A percentile compares a stretch with the other conserved stretches of the same genome.
phyloP scores from a whole-genome alignment of 257 asterid species.

The Solanum sejunctum region DNA sequence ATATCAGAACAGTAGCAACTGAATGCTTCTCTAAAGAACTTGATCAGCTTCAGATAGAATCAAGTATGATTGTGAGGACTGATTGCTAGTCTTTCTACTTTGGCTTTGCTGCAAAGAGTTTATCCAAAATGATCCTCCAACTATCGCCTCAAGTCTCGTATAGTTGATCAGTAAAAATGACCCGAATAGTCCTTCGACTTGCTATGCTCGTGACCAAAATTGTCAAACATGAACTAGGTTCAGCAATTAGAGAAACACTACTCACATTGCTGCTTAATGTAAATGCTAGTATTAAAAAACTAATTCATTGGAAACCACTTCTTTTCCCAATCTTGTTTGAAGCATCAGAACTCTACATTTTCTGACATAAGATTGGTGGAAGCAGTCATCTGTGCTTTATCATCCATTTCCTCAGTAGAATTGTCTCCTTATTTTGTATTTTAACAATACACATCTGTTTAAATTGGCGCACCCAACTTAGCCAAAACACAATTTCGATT shows the following conservation, averaged over 20 bases:
- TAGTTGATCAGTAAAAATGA: neutral
- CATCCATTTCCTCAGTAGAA: neutral
- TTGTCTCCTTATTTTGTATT: neutral
- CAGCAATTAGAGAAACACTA: neutral
- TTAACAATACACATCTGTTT: neutral
- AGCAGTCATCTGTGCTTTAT: neutral
- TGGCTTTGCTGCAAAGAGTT: neutral
- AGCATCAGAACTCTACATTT: neutral
- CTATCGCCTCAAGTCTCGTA: neutral
- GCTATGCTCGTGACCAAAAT: neutral
- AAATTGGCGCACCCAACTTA: neutral
- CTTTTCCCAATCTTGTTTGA: neutral
- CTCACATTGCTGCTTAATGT: neutral
- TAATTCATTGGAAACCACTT: neutral
- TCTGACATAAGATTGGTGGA: neutral
- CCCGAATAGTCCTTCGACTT: neutral
- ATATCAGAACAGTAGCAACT: neutral
- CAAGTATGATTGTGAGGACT: neutral
- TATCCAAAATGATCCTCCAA: neutral
- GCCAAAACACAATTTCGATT: neutral
- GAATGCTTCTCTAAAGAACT: neutral
- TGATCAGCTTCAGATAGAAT: neutral
- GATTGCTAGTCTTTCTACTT: neutral
- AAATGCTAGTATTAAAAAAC: neutral
- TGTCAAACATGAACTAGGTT: neutral